phyloP scores from a whole-genome alignment of 306 rosid species.

The Lotus japonicus region DNA sequence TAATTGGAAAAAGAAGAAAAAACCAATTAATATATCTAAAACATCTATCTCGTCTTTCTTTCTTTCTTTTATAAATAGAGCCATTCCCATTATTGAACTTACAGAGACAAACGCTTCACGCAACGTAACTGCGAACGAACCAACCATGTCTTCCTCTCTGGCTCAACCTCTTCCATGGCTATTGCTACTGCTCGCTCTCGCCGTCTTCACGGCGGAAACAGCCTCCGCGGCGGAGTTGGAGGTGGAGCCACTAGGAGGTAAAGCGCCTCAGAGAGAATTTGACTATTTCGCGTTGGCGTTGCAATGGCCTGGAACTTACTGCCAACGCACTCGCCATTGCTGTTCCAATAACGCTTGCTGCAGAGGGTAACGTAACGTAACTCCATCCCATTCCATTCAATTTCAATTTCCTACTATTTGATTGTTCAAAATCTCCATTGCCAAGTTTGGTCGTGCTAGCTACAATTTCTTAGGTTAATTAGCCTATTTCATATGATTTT shows the following conservation, averaged over 20 bases:
- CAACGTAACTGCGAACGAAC: neutral
- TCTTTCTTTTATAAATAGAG: neutral
- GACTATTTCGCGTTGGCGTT: slow-evolving; percentile 77
- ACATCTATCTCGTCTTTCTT: neutral
- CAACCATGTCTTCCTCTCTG: slow-evolving; percentile 5
- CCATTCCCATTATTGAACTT: neutral
- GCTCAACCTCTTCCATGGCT: neutral
- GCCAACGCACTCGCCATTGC: slow-evolving; percentile 46
- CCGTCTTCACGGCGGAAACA: neutral
- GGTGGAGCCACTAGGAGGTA: neutral
- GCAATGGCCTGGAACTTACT: slow-evolving; percentile 83
- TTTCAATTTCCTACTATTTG: neutral
- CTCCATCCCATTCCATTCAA: neutral
- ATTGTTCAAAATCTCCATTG: neutral
- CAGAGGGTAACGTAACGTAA: slow-evolving; percentile 44
- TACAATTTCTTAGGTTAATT: no score
- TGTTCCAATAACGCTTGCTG: slow-evolving; percentile 82
- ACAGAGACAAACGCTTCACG: neutral
- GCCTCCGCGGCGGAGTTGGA: neutral
- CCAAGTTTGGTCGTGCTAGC: neutral
- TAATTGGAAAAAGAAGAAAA: no score
- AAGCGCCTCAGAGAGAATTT: slow-evolving; percentile 55
- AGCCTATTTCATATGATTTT: no score
- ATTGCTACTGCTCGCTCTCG: neutral
- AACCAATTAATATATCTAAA: no score